These are phyloP conservation scores for Sclerotinia subarctica DNA, from an alignment of 2,329 filamentous ascomycete genomes.

Conservation along the genomic window DNA sequence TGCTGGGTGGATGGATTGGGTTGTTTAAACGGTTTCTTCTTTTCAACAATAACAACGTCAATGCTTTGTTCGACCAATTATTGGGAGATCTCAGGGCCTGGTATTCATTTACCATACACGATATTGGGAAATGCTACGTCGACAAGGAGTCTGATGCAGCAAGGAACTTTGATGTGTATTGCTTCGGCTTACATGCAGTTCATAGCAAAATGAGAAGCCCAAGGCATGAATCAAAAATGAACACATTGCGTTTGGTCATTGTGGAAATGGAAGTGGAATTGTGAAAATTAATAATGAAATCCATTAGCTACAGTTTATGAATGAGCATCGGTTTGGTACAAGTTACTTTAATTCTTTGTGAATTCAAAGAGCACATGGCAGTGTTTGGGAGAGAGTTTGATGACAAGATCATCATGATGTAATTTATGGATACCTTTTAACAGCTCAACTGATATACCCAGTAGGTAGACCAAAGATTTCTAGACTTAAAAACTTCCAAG, in stretches of 20 bases:
- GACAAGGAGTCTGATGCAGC: constrained; percentile 34
- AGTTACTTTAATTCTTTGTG: constrained; percentile 18
- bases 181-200: constrained; percentile 37
- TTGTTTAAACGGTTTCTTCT: constrained; percentile 32
- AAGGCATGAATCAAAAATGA: constrained; percentile 32
- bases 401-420: constrained; percentile 10
- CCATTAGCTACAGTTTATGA: constrained; percentile 14
- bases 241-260: constrained; percentile 20
- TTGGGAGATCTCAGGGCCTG: constrained; percentile 37
- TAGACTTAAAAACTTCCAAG: background rate
- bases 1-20: constrained; percentile 25
- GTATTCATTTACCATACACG: constrained; percentile 26
- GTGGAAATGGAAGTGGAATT: constrained; percentile 18
- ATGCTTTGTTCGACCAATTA: constrained; percentile 38
- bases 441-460: constrained; percentile 10
- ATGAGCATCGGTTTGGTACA: constrained; percentile 16
- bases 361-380: constrained; percentile 4
- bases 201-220: constrained; percentile 37
- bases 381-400: background rate
- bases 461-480: constrained; percentile 10
- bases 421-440: constrained; percentile 6
- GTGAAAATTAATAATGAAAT: constrained; percentile 17
- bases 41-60: constrained; percentile 33
- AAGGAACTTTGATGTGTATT: constrained; percentile 37
- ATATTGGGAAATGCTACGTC: constrained; percentile 36